Base-by-base conservation (phyloP, 352 stramenopile species). In the Globisporangium cederbergense region DNA sequence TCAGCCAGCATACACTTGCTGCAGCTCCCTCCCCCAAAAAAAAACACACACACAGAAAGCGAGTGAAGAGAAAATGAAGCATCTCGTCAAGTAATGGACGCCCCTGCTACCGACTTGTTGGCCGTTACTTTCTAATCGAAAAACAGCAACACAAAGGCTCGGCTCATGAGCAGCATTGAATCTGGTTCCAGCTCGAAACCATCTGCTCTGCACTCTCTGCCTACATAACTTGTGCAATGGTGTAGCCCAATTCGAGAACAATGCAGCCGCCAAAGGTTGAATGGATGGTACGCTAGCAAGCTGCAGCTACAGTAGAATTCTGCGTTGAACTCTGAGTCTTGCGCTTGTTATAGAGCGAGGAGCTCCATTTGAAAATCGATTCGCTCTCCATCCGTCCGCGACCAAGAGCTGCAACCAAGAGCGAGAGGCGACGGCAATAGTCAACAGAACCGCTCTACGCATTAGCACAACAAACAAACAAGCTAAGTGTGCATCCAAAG, bases 101-200 rank as follows among this genome's bases (percentile, higher is more conserved):
- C 42, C 42, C 25, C 25, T 18, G 42, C 42, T 40, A 16, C 42
- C 43, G 43, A 49, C 43, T 49, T 49, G 16, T 20, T 49, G 43
- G 43, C 43, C 18, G 43, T 49, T 49, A 49, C 4, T 49, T 49
- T 49, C 43, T 49, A 49, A 49, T 49, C 43, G 43, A 22, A 49
- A 49, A 11, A 20, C 13, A 22, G 3, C 38, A 40, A 40, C 10
- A 0, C 3, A 18, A 45, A 49, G 43, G 16, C 18, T 49, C 18
- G 43, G 43, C 43, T 49, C 43, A 49, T 28, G 25, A 28, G 32
- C 32, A 36, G 7, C 32, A 5, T 36, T 42, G 36, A 22, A 49
- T 20, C 18, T 36, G 32, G 32, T 36, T 36, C 32, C 32, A 36
- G 32, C 4, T 5, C 4, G 32, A 8, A 47, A n/a, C 42, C n/a